phyloP scores from a whole-genome alignment of 371 early-diverging fungal genomes.

The Mortierella sp. region DNA sequence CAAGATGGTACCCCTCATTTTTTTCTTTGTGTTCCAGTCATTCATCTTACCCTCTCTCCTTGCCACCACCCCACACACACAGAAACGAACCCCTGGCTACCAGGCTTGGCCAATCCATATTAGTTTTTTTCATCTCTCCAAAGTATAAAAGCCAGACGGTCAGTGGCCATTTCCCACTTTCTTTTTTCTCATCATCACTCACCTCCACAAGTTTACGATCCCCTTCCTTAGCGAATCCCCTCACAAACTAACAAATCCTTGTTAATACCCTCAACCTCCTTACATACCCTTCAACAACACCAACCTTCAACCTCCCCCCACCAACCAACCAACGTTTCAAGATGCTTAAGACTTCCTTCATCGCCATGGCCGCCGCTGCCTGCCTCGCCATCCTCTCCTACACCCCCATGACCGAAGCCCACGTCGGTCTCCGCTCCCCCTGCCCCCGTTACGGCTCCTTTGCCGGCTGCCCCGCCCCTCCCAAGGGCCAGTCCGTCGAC shows the following conservation, averaged over 20 bases:
- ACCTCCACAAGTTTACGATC: slow-evolving; percentile 18
- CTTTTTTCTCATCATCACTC: slow-evolving; percentile 25
- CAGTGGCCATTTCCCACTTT: background rate
- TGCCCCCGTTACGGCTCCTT: slow-evolving; percentile 37
- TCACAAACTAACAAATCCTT: slow-evolving; percentile 28
- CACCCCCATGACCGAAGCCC: slow-evolving; percentile 30
- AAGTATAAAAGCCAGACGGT: background rate
- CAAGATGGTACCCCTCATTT: background rate
- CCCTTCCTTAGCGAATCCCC: slow-evolving; percentile 2
- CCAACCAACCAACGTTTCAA: background rate
- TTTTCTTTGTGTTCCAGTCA: slow-evolving; percentile 3
- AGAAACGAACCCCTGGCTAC: background rate
- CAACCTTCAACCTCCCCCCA: background rate
- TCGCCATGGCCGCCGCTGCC: slow-evolving; percentile 22
- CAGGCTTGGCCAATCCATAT: background rate
- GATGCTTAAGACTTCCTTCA: slow-evolving; percentile 21
- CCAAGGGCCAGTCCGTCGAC: slow-evolving; percentile 37
- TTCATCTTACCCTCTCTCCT: background rate
- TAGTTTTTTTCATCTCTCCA: background rate
- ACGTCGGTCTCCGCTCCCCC: slow-evolving; percentile 35
- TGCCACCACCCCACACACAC: background rate
- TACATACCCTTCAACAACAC: slow-evolving; percentile 14
- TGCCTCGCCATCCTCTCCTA: slow-evolving; percentile 23
- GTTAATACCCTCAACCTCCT: slow-evolving; percentile 21
- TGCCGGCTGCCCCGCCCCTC: slow-evolving; percentile 45